Base-by-base conservation (phyloP, 805 yeast genomes). In the Cyberlindnera maclurae region DNA sequence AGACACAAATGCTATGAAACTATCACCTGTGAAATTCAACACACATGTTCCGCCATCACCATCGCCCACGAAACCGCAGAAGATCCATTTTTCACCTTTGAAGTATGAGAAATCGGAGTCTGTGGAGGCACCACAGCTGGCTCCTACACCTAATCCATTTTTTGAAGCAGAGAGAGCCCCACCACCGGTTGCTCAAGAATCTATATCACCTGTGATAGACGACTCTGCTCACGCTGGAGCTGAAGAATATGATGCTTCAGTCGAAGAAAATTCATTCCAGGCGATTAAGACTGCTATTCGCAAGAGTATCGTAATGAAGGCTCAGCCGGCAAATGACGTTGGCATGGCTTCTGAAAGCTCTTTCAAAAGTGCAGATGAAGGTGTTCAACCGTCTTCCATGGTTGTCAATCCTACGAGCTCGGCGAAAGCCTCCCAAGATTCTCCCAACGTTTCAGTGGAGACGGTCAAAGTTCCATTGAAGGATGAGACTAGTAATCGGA, bases 281-380 rank as follows among this genome's bases (percentile, higher is more conserved):
- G 71, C 71, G 0, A 70, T 70, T n/a, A 63, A 69, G 42, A 61
- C 64, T 5, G 68, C 72, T 2, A 68, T 70, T 8, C 49, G 73
- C 22, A 70, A 68, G 42, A 68, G 72, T 38, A 61, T 67, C 7
- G 67, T 71, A 0, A 63, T 60, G 24, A 65, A 62, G 31, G 38
- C 45, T 10, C 12, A 12, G 4, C 37, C 31, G 7, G 41, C 36
- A 22, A 46, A 39, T 8, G 48, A 33, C 9, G 18, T 38, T 8
- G 15, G 36, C 17, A 33, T 34, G 4, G 44, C 43, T 12, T 26
- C 39, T 12, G 49, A 49, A 3, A 41, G 40, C 24, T 50, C 58
- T 12, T 46, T 44, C 39, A 51, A 48, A 31, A 52, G 55, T 40
- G 49, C 49, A 5, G 57, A 49, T 18, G 54, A 43, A 18, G 45